phyloP scores from a whole-genome alignment of 2,329 filamentous ascomycete genomes.

The Diaporthe sp. region DNA sequence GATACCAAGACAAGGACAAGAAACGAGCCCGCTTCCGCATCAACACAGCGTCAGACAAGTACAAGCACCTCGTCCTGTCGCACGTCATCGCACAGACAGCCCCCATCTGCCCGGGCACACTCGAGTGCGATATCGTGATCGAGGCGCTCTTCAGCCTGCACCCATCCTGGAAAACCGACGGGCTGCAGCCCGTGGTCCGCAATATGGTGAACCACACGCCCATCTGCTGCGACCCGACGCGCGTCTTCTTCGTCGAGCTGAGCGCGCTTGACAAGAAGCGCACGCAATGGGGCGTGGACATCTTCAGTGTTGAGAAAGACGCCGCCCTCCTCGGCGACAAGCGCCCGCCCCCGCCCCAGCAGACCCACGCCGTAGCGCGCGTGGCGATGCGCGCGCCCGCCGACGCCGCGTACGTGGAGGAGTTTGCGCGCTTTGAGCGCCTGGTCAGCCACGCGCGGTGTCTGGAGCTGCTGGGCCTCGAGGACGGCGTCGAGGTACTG shows the following conservation, averaged over 20 bases:
- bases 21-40: slow-evolving; percentile 53
- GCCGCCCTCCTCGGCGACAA: neutral
- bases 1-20: slow-evolving; percentile 36
- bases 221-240: slow-evolving; percentile 48
- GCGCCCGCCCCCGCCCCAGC: neutral
- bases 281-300: neutral
- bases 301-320: neutral
- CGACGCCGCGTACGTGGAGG: neutral
- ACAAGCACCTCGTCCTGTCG: slow-evolving; percentile 48
- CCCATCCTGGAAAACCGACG: slow-evolving; percentile 40
- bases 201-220: slow-evolving; percentile 48
- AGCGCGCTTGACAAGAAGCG: neutral
- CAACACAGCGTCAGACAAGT: slow-evolving; percentile 53
- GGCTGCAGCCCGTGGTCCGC: slow-evolving; percentile 45
- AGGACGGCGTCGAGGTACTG: slow-evolving; percentile 48
- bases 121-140: slow-evolving; percentile 51
- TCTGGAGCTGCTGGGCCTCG: neutral
- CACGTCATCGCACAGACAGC: slow-evolving; percentile 55
- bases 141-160: slow-evolving; percentile 49
- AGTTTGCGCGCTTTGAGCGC: slow-evolving; percentile 48
- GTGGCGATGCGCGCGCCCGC: neutral
- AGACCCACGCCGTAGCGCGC: neutral
- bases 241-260: slow-evolving; percentile 47
- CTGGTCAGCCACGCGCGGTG: slow-evolving; percentile 49
- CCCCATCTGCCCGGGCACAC: slow-evolving; percentile 53